phyloP scores from a whole-genome alignment of 495 filamentous ascomycete species.

The Penicillium flavigenum region DNA sequence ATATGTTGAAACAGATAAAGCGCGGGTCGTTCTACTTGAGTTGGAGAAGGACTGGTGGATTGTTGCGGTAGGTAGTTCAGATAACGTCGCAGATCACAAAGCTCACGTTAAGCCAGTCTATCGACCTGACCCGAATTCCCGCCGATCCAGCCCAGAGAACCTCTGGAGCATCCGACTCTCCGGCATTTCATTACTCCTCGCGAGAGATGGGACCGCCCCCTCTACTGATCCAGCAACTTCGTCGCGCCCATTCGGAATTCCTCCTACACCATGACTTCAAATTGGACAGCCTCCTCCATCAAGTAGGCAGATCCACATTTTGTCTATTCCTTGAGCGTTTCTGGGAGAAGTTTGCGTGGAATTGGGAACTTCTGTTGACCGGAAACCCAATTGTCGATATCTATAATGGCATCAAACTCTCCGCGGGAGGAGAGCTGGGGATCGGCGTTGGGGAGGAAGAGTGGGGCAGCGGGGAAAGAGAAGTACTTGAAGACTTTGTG shows the following conservation, averaged over 20 bases:
- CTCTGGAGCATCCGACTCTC: slow-evolving; percentile 20
- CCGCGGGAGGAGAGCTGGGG: slow-evolving; percentile 86
- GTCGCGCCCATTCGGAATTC: slow-evolving; percentile 80
- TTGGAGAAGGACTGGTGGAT: slow-evolving; percentile 94
- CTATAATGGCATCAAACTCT: slow-evolving; percentile 82
- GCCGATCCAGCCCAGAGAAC: slow-evolving; percentile 27
- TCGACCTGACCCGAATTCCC: slow-evolving; percentile 66
- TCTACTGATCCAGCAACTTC: slow-evolving; percentile 75
- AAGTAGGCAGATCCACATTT: slow-evolving; percentile 58
- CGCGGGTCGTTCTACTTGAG: slow-evolving; percentile 78
- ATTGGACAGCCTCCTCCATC: slow-evolving; percentile 62
- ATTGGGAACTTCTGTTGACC: slow-evolving; percentile 86
- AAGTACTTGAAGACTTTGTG: slow-evolving; percentile 84
- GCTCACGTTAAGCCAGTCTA: slow-evolving; percentile 52
- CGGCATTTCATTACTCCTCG: slow-evolving; percentile 70
- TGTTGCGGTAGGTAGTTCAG: slow-evolving; percentile 62
- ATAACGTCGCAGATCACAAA: slow-evolving; percentile 1
- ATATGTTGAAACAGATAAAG: slow-evolving; percentile 86
- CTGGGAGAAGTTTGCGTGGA: slow-evolving; percentile 77
- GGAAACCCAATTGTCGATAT: slow-evolving; percentile 82
- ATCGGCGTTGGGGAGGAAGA: slow-evolving; percentile 94
- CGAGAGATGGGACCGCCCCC: slow-evolving; percentile 82
- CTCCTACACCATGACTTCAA: slow-evolving; percentile 79
- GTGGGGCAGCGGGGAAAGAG: slow-evolving; percentile 85
- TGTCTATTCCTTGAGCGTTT: slow-evolving; percentile 69